phyloP scores from a whole-genome alignment of 768 basidiomycete species.

The Trametes cinnabarina region DNA sequence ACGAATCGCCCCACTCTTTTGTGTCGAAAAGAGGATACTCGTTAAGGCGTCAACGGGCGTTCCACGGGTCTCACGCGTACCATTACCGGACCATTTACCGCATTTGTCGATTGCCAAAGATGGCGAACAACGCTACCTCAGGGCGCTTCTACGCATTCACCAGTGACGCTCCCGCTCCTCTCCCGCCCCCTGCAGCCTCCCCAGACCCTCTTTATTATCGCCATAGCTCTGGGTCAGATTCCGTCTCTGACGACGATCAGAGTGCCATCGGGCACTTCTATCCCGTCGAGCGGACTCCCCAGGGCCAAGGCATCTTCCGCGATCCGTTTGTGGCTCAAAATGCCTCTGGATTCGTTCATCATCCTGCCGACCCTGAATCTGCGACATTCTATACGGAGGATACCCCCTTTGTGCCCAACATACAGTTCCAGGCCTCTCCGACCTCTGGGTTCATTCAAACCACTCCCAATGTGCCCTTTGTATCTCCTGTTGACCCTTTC shows the following conservation, averaged over 20 bases:
- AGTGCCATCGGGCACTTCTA: constrained; percentile 8
- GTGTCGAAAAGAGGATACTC: constrained; percentile 11
- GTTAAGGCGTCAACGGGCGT: constrained; percentile 1
- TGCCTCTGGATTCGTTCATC: constrained; percentile 1
- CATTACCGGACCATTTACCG: constrained; percentile 17
- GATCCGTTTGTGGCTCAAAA: constrained; percentile 11
- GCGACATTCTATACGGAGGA: constrained; percentile 22
- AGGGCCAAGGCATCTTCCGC: constrained; percentile 3
- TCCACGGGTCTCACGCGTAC: constrained; percentile 21
- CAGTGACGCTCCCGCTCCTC: constrained; percentile 9
- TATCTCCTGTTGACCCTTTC: not conserved
- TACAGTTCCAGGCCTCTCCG: not conserved
- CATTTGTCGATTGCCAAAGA: constrained; percentile 23
- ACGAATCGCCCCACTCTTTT: constrained; percentile 13
- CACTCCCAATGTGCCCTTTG: constrained; percentile 6
- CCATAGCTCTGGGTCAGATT: constrained; percentile 19
- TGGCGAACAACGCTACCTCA: constrained; percentile 21
- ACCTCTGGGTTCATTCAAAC: constrained; percentile 5
- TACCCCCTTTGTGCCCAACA: constrained; percentile 19
- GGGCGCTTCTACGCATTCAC: constrained; percentile 23
- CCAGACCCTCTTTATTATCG: constrained; percentile 8
- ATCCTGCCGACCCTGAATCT: constrained; percentile 2
- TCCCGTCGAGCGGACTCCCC: constrained; percentile 9
- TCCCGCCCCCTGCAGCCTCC: constrained; percentile 14
- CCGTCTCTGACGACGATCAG: constrained; percentile 16